Base-by-base conservation (phyloP, 2,329 filamentous ascomycete species). In the Botrytis galanthina region DNA sequence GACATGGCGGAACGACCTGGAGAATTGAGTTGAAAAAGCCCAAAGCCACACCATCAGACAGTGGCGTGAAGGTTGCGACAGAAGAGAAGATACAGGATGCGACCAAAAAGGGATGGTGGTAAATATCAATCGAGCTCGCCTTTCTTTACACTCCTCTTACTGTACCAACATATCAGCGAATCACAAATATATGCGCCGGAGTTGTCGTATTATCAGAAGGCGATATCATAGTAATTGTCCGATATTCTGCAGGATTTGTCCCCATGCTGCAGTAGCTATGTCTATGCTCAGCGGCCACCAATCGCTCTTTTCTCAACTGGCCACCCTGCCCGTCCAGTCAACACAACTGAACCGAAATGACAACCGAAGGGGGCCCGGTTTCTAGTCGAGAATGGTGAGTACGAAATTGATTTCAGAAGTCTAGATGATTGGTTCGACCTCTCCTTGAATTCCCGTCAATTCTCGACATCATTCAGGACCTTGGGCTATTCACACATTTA, bases 1-100 rank as follows among this genome's bases (percentile, higher is more conserved):
- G 84, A 44, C 88, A 90, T 78, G 82, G 86, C 69, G 89, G 89
- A 3, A 91, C 89, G 0, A 84, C 88, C 70, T 83, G 88, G 70
- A 86, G 87, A 83, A 82, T 91, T 73, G 89, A 91, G 81, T 80
- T 91, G 74, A 80, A 77, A 74, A 80, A 78, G 42, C 76, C 78
- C 32, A 78, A 74, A 71, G 35, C 37, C 29, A 46, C 18, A n/a
- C n/a, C 48, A 9, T 32, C 29, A 44, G 39, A 46, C 9, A 42
- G 63, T 51, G 70, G 44, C 32, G 57, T 20, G 48, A 54, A 29
- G 4, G 63, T 54, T 29, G 70, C 35, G 22, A 39, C 37, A 26
- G 48, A 67, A 37, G 61, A 61, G 20, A 71, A 64, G 44, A 59
- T 7, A 46, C 14, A 9, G 62, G 48, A 48, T 10, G 39, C 51